Percentiles rank a stretch among this genome's conserved stretches.
These are phyloP conservation scores for Echium plantagineum DNA, from an alignment of 257 asterid genomes.

Conservation along the genomic window DNA sequence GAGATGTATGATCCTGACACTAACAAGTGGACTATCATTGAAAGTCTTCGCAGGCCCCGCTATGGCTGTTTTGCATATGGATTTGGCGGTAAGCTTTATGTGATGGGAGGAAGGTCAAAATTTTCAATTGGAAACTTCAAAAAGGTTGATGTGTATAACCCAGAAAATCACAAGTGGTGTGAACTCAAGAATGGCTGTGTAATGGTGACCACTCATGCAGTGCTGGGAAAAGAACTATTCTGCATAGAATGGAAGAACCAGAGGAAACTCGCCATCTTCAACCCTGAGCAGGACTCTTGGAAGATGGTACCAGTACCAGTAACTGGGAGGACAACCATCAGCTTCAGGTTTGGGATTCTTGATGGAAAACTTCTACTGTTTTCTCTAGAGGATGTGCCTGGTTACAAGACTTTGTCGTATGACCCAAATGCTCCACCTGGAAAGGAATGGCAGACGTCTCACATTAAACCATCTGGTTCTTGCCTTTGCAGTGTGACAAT, in stretches of 20 bases:
- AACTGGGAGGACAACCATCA: constrained; percentile 53
- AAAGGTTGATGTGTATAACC: constrained; percentile 52
- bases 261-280: constrained; percentile 48
- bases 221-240: constrained; percentile 51
- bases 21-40: constrained; percentile 47
- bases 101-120: constrained; percentile 83
- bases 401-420: constrained; percentile 39
- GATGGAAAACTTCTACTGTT: constrained; percentile 64
- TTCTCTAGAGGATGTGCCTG: constrained; percentile 39
- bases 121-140: constrained; percentile 76
- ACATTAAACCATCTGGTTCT: constrained; percentile 49
- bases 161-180: constrained; percentile 43
- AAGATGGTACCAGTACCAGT: constrained; percentile 56
- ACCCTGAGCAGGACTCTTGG: constrained; percentile 54
- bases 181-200: constrained; percentile 79
- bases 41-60: constrained; percentile 57
- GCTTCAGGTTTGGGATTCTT: constrained; percentile 59
- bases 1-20: constrained; percentile 66
- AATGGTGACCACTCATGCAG: constrained; percentile 83
- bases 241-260: constrained; percentile 88
- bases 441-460: constrained; percentile 50
- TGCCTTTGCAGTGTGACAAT: constrained; percentile 60
- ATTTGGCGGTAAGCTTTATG: constrained; percentile 55
- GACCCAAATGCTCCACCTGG: constrained; percentile 65
- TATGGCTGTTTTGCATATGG: constrained; percentile 74